Base-by-base conservation (phyloP, 1,284 basidiomycete genomes). In the Pascua sp. region DNA sequence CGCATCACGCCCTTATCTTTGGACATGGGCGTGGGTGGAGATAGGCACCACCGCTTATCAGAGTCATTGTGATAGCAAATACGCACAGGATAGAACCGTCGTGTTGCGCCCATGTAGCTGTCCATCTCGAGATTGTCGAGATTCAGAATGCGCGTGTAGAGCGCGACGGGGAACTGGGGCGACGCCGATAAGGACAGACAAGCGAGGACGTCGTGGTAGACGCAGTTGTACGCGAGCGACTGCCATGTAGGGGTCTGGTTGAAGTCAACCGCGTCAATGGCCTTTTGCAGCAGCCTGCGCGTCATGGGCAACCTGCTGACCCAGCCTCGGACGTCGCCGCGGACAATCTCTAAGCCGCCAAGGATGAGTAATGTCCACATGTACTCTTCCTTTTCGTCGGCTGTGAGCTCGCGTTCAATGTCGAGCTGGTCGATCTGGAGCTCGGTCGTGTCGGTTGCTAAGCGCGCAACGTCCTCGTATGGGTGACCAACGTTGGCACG, bases 341-440 rank as follows among this genome's bases (percentile, higher is more conserved):
- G 51, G 46, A 67, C 59, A 24, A 69, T 63, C 45, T 69, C 64
- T n/a, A 67, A 59, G 0, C 66, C 68, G n/a, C 66, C 66, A 11
- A 69, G 55, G 17, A 69, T 69, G 38, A 67, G 55, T 39, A 69
- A 55, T 18, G 67, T 61, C 68, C 65, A 68, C 62, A 69, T 60
- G 56, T 65, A 62, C 54, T 69, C 65, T 53, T 69, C 68, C 16
- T 56, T 53, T 15, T 64, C 57, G 38, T 62, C 64, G 17, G 44
- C 37, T 1, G 62, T 57, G 42, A 60, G 51, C 12, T 64, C 61
- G 42, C 61, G 49, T 18, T 62, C 62, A 11, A 61, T 55, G 43
- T 59, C 55, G 38, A 67, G 55, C 38, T 62, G 57, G 49, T 67
- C 63, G 16, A 64, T 53, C 53, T 68, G 65, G 43, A 63, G 37